Conservation (phyloP, 208 protist genomes). For the Herpetomonas muscarum region DNA sequence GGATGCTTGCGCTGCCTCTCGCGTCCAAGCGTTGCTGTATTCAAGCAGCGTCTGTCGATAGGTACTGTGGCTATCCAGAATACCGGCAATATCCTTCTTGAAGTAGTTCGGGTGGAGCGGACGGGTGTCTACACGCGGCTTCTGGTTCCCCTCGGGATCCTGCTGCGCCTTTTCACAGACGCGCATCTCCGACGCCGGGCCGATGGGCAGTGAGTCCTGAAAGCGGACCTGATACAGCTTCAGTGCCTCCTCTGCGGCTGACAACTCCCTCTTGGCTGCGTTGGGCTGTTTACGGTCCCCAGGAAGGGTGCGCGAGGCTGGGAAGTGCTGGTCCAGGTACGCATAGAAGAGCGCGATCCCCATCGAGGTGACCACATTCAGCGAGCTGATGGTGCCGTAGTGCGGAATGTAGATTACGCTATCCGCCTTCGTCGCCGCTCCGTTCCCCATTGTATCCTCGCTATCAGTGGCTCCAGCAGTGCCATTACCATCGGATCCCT, state of each 20-base stretch:
- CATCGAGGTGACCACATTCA: slow-evolving; percentile 86
- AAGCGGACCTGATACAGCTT: neutral
- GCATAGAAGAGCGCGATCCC: slow-evolving; percentile 84
- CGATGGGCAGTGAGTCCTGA: neutral
- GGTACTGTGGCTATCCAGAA: slow-evolving; percentile 7
- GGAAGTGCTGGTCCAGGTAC: slow-evolving; percentile 51
- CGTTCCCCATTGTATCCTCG: neutral
- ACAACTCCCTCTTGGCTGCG: neutral
- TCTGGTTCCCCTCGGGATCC: slow-evolving; percentile 12
- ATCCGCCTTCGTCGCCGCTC: slow-evolving; percentile 4
- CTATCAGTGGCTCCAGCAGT: neutral
- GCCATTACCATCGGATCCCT: neutral
- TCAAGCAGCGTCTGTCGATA: slow-evolving; percentile 33
- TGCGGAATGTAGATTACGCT: slow-evolving; percentile 82
- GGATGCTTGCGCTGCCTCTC: neutral
- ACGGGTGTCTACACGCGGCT: slow-evolving; percentile 56
- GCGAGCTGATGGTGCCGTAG: slow-evolving; percentile 87
- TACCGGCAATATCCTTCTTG: slow-evolving; percentile 3
- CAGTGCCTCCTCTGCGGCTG: neutral
- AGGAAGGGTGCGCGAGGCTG: slow-evolving; percentile 28
- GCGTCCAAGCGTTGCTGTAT: slow-evolving; percentile 15
- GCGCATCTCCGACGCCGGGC: neutral
- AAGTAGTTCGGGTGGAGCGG: slow-evolving; percentile 46
- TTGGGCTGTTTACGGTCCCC: neutral
- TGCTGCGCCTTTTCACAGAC: neutral